Percentiles rank a stretch among this genome's conserved stretches.
Conservation (phyloP, 106 monocot genomes). For the Dioscorea dumetorum region DNA sequence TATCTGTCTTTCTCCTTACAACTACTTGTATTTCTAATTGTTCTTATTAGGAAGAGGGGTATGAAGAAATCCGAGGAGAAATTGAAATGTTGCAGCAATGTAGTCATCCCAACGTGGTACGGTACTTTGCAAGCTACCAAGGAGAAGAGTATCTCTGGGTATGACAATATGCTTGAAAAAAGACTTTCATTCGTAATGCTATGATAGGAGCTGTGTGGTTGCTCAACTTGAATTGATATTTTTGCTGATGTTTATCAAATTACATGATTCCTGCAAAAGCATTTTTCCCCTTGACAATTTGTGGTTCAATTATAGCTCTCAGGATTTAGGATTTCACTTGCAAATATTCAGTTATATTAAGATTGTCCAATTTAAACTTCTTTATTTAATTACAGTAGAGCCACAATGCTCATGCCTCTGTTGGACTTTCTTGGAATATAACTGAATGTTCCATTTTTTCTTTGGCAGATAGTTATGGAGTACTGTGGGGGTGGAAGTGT, state of each 20-base stretch:
- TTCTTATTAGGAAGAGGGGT: conserved; percentile 83
- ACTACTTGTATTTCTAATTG: background rate
- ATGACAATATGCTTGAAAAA: conserved; percentile 11
- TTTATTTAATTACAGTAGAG: too few relatives aligned
- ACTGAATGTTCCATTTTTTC: conserved; percentile 3
- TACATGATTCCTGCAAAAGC: too few relatives aligned
- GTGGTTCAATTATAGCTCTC: too few relatives aligned
- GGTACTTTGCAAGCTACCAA: conserved; percentile 98
- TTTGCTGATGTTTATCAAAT: too few relatives aligned
- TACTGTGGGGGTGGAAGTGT: conserved; percentile 99
- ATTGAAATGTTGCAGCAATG: conserved; percentile 99
- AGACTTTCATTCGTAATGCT: background rate
- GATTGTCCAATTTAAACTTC: too few relatives aligned
- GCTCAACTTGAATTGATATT: too few relatives aligned
- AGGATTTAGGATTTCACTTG: too few relatives aligned
- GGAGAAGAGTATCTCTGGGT: conserved; percentile 99
- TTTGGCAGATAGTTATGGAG: conserved; percentile 99
- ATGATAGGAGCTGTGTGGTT: too few relatives aligned
- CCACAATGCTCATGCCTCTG: too few relatives aligned
- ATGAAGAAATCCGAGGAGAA: conserved; percentile 98
- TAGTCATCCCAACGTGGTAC: conserved; percentile 97
- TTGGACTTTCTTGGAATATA: background rate
- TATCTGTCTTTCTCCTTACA: too few relatives aligned
- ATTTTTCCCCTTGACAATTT: too few relatives aligned
- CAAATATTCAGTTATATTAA: too few relatives aligned